A percentile compares a stretch with the other conserved stretches of the same genome.
phyloP scores from a whole-genome alignment of 495 filamentous ascomycete species.

The Aspergillus biplanus region DNA sequence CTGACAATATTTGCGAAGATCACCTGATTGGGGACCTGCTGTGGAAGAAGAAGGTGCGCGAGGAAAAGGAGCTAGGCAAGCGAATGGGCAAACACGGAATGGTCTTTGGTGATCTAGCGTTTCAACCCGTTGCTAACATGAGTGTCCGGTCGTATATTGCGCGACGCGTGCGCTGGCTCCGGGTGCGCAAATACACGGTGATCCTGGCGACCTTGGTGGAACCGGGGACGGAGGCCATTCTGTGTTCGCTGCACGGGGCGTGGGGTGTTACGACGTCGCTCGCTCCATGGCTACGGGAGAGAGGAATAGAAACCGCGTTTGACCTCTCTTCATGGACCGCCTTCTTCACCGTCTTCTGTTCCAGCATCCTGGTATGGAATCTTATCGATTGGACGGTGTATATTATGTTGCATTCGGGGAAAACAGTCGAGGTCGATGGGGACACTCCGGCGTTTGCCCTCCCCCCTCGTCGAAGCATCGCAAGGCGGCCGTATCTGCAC shows the following conservation, averaged over 20 bases:
- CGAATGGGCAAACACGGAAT: slow-evolving; percentile 78
- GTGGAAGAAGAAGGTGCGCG: slow-evolving; percentile 65
- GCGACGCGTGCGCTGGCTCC: slow-evolving; percentile 85
- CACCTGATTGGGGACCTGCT: slow-evolving; percentile 92
- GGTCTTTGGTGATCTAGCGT: slow-evolving; percentile 80
- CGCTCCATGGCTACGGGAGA: slow-evolving; percentile 56
- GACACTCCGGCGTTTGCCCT: slow-evolving; percentile 74
- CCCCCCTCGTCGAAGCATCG: slow-evolving; percentile 31
- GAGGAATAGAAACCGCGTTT: slow-evolving; percentile 52
- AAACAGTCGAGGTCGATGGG: slow-evolving; percentile 70
- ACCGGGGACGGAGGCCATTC: slow-evolving; percentile 86
- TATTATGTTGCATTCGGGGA: slow-evolving; percentile 68
- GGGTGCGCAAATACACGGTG: slow-evolving; percentile 94
- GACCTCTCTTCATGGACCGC: slow-evolving; percentile 65
- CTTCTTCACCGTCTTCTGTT: slow-evolving; percentile 67
- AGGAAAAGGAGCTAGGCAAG: slow-evolving; percentile 42
- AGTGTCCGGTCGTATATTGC: slow-evolving; percentile 78
- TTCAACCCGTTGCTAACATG: slow-evolving; percentile 88
- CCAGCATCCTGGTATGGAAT: slow-evolving; percentile 71
- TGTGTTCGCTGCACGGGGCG: slow-evolving; percentile 79
- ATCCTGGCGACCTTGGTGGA: slow-evolving; percentile 89
- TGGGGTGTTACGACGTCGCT: slow-evolving; percentile 74
- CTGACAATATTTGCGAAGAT: slow-evolving; percentile 95
- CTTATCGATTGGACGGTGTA: slow-evolving; percentile 74
- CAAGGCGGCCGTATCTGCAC: slow-evolving; percentile 60